Base-by-base conservation (phyloP, 2,329 filamentous ascomycete genomes). In the Fusarium albosuccineum region DNA sequence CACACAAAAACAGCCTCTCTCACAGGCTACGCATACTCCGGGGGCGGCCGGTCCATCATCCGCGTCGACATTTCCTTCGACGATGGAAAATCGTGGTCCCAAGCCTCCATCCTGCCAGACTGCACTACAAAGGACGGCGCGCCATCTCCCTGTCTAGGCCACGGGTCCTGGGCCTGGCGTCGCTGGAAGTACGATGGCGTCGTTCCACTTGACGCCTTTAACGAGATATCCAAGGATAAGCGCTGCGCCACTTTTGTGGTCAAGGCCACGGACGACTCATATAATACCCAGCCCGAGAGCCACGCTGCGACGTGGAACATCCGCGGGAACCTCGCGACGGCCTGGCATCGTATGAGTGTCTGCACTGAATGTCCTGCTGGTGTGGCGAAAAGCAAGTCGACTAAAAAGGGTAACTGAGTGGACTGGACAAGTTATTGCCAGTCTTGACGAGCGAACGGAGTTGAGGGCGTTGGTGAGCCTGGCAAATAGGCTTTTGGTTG, bases 21-120 rank as follows among this genome's bases (percentile, higher is more conserved):
- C 5, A 81, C 84, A 51, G 90, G 90, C 1, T 92, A 91, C 73
- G 90, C 90, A 2, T 91, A 89, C 72, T 89, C 88, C 1, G 90
- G 90, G 29, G 90, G 89, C 44, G 90, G 90, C 2, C 84, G 87
- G 33, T 83, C 83, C 73, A 89, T 91, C 64, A 83, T 89, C 45
- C 86, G 89, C n/a, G 89, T 92, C 4, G 90, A 92, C 67, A 80
- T 91, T 33, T 89, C 85, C 60, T 79, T 88, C 30, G 89, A 92
- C 71, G 86, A 85, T 26, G 89, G 89, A 39, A 80, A 79, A 57
- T 87, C 84, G 2, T 92, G 89, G 89, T 83, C 86, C 55, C 88
- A 91, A 70, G 90, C 89, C 8, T 77, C 82, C 53, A 81, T 91
- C 26, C 74, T 89, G 2, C 82, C 86, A 53, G 85, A 88, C 69